Evolutionary conservation across 2,329 filamentous ascomycete species (phyloP).

Genomic region (Fusarium domesticum): DNA sequence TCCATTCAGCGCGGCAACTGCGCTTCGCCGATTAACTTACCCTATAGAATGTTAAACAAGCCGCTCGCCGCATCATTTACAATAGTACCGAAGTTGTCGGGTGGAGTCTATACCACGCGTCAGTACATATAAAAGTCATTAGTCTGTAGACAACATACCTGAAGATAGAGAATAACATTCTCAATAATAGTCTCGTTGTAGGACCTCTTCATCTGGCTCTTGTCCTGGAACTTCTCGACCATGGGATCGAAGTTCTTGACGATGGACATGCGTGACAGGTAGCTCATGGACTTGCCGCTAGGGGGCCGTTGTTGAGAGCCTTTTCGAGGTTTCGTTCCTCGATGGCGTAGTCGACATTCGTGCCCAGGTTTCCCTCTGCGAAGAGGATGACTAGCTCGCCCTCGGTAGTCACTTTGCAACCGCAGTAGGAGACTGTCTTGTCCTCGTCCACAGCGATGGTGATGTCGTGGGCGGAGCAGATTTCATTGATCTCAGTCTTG

Average conservation of each 20-base stretch:
- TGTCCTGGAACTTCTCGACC: slow-evolving; percentile 36
- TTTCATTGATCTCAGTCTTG: slow-evolving; percentile 47
- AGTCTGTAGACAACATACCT: slow-evolving; percentile 34
- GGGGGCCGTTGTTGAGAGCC: slow-evolving; percentile 46
- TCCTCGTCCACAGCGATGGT: slow-evolving; percentile 46
- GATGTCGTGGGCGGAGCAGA: slow-evolving; percentile 42
- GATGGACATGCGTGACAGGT: slow-evolving; percentile 42
- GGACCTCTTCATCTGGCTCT: slow-evolving; percentile 38
- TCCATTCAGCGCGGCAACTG: too few relatives aligned
- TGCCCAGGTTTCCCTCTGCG: slow-evolving; percentile 40
- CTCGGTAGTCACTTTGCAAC: slow-evolving; percentile 39
- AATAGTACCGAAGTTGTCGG: slow-evolving; percentile 39
- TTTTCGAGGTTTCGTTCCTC: slow-evolving; percentile 37
- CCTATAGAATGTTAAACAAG: slow-evolving; percentile 36
- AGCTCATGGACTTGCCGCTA: slow-evolving; percentile 38
- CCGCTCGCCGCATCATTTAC: slow-evolving; percentile 33
- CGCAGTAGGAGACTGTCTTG: slow-evolving; percentile 43
- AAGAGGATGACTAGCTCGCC: slow-evolving; percentile 51
- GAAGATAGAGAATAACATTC: slow-evolving; percentile 49
- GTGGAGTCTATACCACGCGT: slow-evolving; percentile 29
- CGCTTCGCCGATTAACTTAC: neutral
- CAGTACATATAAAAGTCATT: neutral
- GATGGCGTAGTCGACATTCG: slow-evolving; percentile 43
- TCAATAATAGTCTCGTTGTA: slow-evolving; percentile 49
- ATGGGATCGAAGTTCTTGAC: slow-evolving; percentile 41